Percentiles rank a stretch among this genome's conserved stretches.
These are phyloP conservation scores for Drechslera avenae DNA, from an alignment of 2,329 filamentous ascomycete genomes.

Conservation along the genomic window DNA sequence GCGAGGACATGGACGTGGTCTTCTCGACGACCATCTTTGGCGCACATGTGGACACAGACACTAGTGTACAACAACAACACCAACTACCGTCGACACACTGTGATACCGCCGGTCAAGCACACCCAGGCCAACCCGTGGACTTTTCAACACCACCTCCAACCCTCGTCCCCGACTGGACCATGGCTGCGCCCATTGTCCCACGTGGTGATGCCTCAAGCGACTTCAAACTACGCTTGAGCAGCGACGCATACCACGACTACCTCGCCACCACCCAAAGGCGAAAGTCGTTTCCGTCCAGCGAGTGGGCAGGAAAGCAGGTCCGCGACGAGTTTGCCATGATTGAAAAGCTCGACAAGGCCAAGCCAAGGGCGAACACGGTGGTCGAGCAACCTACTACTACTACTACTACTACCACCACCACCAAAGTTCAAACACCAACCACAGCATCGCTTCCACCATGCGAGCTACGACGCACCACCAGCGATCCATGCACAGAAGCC, in stretches of 20 bases:
- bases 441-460: neutral
- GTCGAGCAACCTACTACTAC: neutral
- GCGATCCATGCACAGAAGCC: slow-evolving; percentile 8
- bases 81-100: neutral
- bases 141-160: slow-evolving; percentile 2
- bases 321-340: slow-evolving; percentile 9
- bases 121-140: slow-evolving; percentile 19
- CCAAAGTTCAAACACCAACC: neutral
- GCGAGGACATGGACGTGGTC: neutral
- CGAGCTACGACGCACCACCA: slow-evolving; percentile 7
- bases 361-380: too few species aligned
- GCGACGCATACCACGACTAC: slow-evolving; percentile 12
- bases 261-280: slow-evolving; percentile 12
- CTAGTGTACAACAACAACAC: too few species aligned
- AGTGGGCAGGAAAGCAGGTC: neutral
- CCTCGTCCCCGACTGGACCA: neutral
- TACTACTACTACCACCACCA: too few species aligned
- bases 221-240: slow-evolving; percentile 4
- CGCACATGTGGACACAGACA: neutral
- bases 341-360: slow-evolving; percentile 4
- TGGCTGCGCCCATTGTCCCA: neutral
- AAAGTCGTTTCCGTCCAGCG: slow-evolving; percentile 14
- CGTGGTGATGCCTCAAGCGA: slow-evolving; percentile 1
- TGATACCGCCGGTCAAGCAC: slow-evolving; percentile 7
- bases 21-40: neutral